Conservation (phyloP, 2,329 filamentous ascomycete genomes). For the Aspergillus sp. region DNA sequence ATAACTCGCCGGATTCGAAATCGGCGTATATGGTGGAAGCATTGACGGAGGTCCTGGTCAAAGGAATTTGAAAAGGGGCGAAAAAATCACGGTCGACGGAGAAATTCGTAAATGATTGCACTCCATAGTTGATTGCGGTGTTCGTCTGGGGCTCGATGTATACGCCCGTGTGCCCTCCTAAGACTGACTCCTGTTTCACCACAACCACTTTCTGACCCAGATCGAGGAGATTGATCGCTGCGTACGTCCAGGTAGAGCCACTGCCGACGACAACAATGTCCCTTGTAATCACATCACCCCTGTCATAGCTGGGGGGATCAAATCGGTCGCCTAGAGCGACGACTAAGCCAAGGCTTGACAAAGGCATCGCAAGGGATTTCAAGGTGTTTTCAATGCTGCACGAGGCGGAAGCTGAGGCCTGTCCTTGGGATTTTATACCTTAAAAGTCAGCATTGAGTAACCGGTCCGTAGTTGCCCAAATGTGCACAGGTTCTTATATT, state of each 20-base stretch:
- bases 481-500: background rate
- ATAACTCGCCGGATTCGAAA: background rate
- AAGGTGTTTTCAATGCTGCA: background rate
- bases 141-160: background rate
- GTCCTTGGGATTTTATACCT: background rate
- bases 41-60: background rate
- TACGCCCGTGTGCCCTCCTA: background rate
- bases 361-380: background rate
- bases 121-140: background rate
- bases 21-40: background rate
- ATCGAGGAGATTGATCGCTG: constrained; percentile 9
- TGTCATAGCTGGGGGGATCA: background rate
- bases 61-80: background rate
- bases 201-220: background rate
- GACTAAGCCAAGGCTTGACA: background rate
- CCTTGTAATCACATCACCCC: background rate
- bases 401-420: background rate
- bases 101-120: background rate
- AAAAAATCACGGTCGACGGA: background rate
- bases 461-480: background rate
- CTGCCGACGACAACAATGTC: background rate
- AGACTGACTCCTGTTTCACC: background rate
- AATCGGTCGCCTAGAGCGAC: background rate
- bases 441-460: background rate
- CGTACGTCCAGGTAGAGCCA: background rate